Evolutionary conservation across 2,329 filamentous ascomycete species (phyloP), one percentile per base, ranked within the genome.

Genomic region (Colletotrichum nymphaeae): DNA sequence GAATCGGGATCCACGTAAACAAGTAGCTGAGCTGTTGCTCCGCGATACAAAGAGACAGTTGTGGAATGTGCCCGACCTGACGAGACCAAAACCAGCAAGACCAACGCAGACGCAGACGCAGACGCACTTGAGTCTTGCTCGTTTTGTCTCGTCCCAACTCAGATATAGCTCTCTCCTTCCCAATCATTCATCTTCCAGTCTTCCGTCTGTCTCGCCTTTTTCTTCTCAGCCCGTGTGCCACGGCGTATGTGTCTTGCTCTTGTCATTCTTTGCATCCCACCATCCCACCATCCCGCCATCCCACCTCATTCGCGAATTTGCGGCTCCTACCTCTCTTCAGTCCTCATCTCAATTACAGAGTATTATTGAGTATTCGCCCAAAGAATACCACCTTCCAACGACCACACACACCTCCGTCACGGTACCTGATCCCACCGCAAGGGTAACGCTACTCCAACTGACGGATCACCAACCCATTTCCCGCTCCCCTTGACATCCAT

Each of bases 381-480:
- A 26, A 42, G 19, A 42, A n/a, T 42, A 60, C 22, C 57, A 42
- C 32, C 57, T 56, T 55, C 57, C 55, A 55, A 63, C 59, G 53
- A 53, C 55, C 52, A 68, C 19, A 62, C 49, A 62, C 63, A 49
- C 49, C 59, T 32, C 6, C 60, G 32, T 42, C 55, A 35, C n/a
- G n/a, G 42, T 49, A 49, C 42, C 42, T 49, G 42, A n/a, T 49
- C 42, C 42, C 19, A 49, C 56, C 57, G 16, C 67, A 64, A 69
- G 56, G 56, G 42, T 66, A 55, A 56, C 63, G 35, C 65, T 69
- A 53, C 59, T 52, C 46, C 49, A 26, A 24, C 46, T 35, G 71
- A 62, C 71, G 60, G 60, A 70, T 73, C 71, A 70, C 67, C 71
- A 66, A 57, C 62, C 62, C 60, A 60, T 69, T 70, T 65, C 59